Evolutionary conservation across 176 grass and related monocot genomes (phyloP).

Genomic region (Melocanna baccifera): DNA sequence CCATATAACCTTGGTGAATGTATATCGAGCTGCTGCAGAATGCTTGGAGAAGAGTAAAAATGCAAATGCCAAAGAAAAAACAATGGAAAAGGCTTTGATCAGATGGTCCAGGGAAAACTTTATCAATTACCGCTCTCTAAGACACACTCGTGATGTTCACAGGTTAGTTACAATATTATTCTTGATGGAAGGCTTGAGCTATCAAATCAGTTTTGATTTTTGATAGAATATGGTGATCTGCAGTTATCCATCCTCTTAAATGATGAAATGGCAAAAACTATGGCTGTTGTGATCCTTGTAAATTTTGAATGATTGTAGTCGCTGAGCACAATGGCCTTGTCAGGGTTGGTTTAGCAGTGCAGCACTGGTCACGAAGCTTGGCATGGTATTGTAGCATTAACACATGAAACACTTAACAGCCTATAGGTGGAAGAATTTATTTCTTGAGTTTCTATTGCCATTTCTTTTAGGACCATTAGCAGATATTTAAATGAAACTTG

Average conservation of each 20-base stretch:
- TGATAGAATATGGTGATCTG: neutral
- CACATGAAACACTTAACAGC: neutral
- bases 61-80: slow-evolving; percentile 77
- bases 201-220: neutral
- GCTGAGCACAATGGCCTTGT: neutral
- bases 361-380: neutral
- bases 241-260: neutral
- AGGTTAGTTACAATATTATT: slow-evolving; percentile 45
- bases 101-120: slow-evolving; percentile 96
- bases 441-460: neutral
- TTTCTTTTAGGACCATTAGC: neutral
- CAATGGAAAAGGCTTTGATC: slow-evolving; percentile 75
- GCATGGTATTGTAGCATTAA: neutral
- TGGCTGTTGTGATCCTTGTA: neutral
- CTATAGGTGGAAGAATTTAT: neutral
- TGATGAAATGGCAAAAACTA: neutral
- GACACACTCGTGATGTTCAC: slow-evolving; percentile 73
- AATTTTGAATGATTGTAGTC: neutral
- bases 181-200: neutral
- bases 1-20: slow-evolving; percentile 85
- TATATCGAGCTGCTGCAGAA: slow-evolving; percentile 68
- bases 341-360: neutral
- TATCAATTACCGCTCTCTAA: slow-evolving; percentile 78
- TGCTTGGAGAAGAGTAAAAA: slow-evolving; percentile 77
- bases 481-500: neutral